Conservation (phyloP, 352 stramenopile genomes). For the Pythium volutum region DNA sequence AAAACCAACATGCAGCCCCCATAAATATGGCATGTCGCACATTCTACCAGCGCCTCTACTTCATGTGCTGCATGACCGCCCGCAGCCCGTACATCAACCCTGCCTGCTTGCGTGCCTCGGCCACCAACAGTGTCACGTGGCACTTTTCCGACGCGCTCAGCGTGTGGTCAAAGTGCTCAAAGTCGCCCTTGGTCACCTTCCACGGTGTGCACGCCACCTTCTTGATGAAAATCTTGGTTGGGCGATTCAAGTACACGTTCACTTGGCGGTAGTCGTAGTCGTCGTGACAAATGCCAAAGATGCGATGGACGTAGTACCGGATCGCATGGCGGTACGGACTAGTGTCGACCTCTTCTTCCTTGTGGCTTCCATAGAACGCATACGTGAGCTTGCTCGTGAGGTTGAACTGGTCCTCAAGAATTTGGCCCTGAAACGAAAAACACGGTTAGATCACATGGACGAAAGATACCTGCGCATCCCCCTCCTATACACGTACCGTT, state of each 20-base stretch:
- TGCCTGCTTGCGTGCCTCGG: conserved; percentile 84
- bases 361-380: conserved; percentile 61
- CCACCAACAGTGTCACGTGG: conserved; percentile 79
- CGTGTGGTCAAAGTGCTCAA: conserved; percentile 82
- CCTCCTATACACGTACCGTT: conserved; percentile 26
- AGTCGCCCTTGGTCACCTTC: conserved; percentile 76
- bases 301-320: conserved; percentile 87
- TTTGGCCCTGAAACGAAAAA: conserved; percentile 39
- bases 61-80: conserved; percentile 85
- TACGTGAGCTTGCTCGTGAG: conserved; percentile 84
- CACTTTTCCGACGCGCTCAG: conserved; percentile 81
- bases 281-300: conserved; percentile 88
- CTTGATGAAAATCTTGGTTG: conserved; percentile 86
- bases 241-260: conserved; percentile 77
- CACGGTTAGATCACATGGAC: background rate
- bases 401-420: conserved; percentile 86
- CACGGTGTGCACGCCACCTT: conserved; percentile 85
- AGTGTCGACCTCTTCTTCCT: conserved; percentile 68
- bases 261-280: conserved; percentile 87
- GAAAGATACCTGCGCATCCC: too few relatives aligned
- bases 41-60: background rate
- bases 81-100: conserved; percentile 84
- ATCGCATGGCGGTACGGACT: conserved; percentile 79
- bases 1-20: background rate
- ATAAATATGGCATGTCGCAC: conserved; percentile 3